Base-by-base conservation (phyloP, 2,329 filamentous ascomycete species). In the Cadophora sp. region DNA sequence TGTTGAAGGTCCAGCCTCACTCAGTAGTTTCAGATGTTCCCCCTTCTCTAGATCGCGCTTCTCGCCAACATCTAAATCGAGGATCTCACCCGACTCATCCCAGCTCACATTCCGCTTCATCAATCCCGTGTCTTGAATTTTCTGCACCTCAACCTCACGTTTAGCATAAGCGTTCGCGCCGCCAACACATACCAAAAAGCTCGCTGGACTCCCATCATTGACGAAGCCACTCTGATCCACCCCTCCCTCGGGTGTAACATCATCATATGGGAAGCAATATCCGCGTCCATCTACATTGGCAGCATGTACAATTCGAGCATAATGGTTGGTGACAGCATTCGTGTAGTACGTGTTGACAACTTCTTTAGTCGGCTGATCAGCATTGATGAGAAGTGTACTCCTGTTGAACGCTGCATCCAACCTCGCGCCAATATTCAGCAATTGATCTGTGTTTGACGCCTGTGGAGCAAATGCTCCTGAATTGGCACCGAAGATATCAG, bases 191-290 rank as follows among this genome's bases (percentile, higher is more conserved):
- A 74, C 66, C 18, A 68, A 59, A 1, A 73, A 64, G 13, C 27
- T 62, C 6, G 53, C 24, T 4, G 62, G 69, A n/a, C 20, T 65
- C 7, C 58, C 58, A 62, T 65, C 68, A 73, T 89, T 85, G 22
- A 91, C 82, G 69, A 85, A 86, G 1, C 89, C 89, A 22, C 85
- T 87, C 78, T 89, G 87, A 75, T 91, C 88, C 4, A 77, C 60
- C 69, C 82, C 78, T 18, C 82, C 85, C 18, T 82, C 85, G 65
- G 86, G 85, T 51, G 30, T 48, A 20, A 91, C 88, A 74, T 91
- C 88, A 72, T 91, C 89, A 70, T 90, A 91, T 0, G 89, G 82
- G 73, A 90, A 91, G 0, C 86, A 84, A 72, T 91, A 91, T 0
- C 89, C 89, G 48, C 81, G 79, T 0, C 83, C 83, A 74, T 90